Percentiles rank a stretch among this genome's conserved stretches.
Evolutionary conservation across 495 filamentous ascomycete species (phyloP).

Genomic region (Penicillium steckii): DNA sequence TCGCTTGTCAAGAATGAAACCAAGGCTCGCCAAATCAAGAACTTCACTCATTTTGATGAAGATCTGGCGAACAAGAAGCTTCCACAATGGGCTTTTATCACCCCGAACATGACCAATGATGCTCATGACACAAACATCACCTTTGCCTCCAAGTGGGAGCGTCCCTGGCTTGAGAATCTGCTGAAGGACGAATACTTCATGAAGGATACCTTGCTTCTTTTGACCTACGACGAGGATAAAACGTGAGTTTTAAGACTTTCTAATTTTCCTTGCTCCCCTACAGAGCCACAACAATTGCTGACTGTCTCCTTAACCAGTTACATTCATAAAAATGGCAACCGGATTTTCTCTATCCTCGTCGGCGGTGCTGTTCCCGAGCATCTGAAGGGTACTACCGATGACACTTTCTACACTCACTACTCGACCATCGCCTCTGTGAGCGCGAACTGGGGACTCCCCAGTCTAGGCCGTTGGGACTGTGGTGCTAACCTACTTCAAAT

Average conservation of each 20-base stretch:
- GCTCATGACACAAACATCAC: conserved; percentile 68
- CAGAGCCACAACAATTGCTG: too few species aligned
- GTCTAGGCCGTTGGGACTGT: conserved; percentile 68
- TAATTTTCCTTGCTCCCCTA: too few species aligned
- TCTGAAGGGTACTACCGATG: conserved; percentile 60
- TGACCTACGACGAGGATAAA: conserved; percentile 65
- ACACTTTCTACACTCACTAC: conserved; percentile 73
- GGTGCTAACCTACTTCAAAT: conserved; percentile 67
- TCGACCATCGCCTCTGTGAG: conserved; percentile 63
- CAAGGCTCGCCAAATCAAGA: conserved; percentile 62
- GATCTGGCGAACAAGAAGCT: conserved; percentile 56
- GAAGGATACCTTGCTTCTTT: conserved; percentile 42
- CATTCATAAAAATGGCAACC: conserved; percentile 5
- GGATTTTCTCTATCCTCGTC: conserved; percentile 50
- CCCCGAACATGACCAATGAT: conserved; percentile 73
- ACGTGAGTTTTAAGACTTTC: conserved; percentile 50
- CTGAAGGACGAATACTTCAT: conserved; percentile 64
- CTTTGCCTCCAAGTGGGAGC: conserved; percentile 57
- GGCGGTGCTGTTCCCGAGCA: conserved; percentile 59
- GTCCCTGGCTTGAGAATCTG: conserved; percentile 58
- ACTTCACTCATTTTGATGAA: conserved; percentile 58
- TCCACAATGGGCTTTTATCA: conserved; percentile 74
- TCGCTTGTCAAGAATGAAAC: conserved; percentile 51
- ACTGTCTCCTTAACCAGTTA: not conserved
- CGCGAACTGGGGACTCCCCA: conserved; percentile 67